Evolutionary conservation across 768 basidiomycete genomes (phyloP), one percentile per base, ranked within the genome.

Genomic region (Podaxis sp.): DNA sequence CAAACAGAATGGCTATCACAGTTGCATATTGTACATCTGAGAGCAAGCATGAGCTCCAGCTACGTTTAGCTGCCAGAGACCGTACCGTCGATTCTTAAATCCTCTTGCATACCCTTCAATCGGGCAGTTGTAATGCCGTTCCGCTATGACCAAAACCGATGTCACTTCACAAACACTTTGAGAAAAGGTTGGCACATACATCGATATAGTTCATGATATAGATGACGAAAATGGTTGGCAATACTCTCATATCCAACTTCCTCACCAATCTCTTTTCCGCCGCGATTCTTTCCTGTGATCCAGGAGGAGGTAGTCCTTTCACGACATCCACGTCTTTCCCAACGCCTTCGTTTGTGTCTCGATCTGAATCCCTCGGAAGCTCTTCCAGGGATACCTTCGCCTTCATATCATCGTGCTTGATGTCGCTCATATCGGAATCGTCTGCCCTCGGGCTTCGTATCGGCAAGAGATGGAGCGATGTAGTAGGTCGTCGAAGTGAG

Each of bases 161-260:
- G 13, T 50, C 27, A 8, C 7, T 19, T 19, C 24, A 19, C 17
- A 17, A 6, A 13, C 6, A 37, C 25, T 7, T 12, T 2, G 19
- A 29, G 36, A 37, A 51, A 27, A 52, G 15, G 40, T 12, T 11
- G 22, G 24, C 8, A 65, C 74, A 64, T 61, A 87, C 85, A 69
- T 86, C 85, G 61, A 87, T 86, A 66, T 84, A 85, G 65, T 87
- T 87, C 82, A 86, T 80, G 64, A 87, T 77, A 63, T 72, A 85
- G 38, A 87, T 83, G 47, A 85, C 55, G n/a, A 84, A 71, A 38
- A 88, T 79, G 1, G 81, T 81, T 0, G 85, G 85, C 49, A 88
- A 68, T 2, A 87, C 67, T 37, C 85, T 74, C 62, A 63, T 69
- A 64, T 87, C 87, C 37, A 88, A 76, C 63, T 79, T 82, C 41